Conservation (phyloP, 345 rosid species). For the Syzygium aqueum region DNA sequence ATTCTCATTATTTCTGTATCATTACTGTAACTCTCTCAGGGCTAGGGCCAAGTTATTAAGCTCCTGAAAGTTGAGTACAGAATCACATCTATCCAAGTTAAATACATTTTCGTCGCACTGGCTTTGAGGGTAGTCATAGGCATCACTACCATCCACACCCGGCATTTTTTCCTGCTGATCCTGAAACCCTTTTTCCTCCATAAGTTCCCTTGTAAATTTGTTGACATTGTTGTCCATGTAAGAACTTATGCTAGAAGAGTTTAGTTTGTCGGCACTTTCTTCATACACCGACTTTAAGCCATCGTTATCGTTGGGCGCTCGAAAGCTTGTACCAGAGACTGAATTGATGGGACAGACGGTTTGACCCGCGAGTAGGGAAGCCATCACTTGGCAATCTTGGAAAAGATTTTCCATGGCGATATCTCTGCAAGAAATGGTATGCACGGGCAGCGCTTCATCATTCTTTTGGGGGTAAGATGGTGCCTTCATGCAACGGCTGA, state of each 20-base stretch:
- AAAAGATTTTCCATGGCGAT: background rate
- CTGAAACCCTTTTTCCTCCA: slow-evolving; percentile 3
- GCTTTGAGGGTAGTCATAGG: slow-evolving; percentile 7
- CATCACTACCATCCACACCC: background rate
- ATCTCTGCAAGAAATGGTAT: background rate
- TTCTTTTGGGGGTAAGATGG: background rate
- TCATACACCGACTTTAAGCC: background rate
- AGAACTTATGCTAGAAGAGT: slow-evolving; percentile 12
- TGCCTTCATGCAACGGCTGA: background rate
- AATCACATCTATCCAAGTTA: slow-evolving; percentile 7
- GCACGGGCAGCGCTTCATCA: background rate
- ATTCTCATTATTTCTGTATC: background rate
- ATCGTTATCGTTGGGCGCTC: background rate
- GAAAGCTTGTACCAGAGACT: background rate
- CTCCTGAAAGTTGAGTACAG: slow-evolving; percentile 6
- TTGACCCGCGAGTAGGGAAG: background rate
- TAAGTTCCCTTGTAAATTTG: slow-evolving; percentile 9
- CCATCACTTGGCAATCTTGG: background rate
- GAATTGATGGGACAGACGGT: background rate
- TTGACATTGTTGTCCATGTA: slow-evolving; percentile 3
- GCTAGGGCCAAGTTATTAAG: slow-evolving; percentile 13
- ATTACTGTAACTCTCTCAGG: slow-evolving; percentile 5
- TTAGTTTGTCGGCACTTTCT: background rate
- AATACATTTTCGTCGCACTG: slow-evolving; percentile 5
- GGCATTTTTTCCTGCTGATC: slow-evolving; percentile 2